Base-by-base conservation (phyloP, 306 rosid species). In the Lathyrus oleraceus region DNA sequence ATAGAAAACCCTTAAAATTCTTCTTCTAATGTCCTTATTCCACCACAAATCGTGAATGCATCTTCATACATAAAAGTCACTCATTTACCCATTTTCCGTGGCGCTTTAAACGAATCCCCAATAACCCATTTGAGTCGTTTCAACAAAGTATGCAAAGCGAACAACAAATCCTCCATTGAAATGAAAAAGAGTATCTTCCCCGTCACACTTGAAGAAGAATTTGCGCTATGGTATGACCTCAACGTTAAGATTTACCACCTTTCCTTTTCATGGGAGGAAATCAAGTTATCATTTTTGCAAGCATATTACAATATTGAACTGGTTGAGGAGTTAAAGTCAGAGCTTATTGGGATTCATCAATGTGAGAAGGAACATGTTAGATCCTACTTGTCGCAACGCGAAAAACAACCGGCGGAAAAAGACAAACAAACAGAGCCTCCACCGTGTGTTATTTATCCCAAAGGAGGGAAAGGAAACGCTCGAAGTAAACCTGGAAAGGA, bases 111-210 rank as follows among this genome's bases (percentile, higher is more conserved):
- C 4, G 91, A 89, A 70, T 89, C 81, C 32, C 86, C 96, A 1
- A 17, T 65, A 7, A 32, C 64, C 70, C 91, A 86, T n/a, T n/a
- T n/a, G n/a, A n/a, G n/a, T n/a, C n/a, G n/a, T n/a, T n/a, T n/a
- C n/a, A n/a, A n/a, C n/a, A 89, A 89, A 63, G 85, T 84, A 1
- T 86, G 91, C 77, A 80, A 85, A 6, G 91, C 96, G 8, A 89
- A 89, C 84, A 81, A 76, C 20, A 85, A 69, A 7, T 61, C 86
- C 56, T 54, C 85, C 43, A n/a, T 59, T 15, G 89, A 76, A 12
- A 75, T 72, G 84, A 60, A 70, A 63, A 75, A 40, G 80, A 86
- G 65, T 30, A 82, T 89, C 66, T 88, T 89, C 69, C 89, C 96
- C 0, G 78, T 86, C 17, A 86, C 96, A 23, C 83, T 89, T 0